Base-by-base conservation (phyloP, 2,329 filamentous ascomycete genomes). In the Colletotrichum ledebouriae region DNA sequence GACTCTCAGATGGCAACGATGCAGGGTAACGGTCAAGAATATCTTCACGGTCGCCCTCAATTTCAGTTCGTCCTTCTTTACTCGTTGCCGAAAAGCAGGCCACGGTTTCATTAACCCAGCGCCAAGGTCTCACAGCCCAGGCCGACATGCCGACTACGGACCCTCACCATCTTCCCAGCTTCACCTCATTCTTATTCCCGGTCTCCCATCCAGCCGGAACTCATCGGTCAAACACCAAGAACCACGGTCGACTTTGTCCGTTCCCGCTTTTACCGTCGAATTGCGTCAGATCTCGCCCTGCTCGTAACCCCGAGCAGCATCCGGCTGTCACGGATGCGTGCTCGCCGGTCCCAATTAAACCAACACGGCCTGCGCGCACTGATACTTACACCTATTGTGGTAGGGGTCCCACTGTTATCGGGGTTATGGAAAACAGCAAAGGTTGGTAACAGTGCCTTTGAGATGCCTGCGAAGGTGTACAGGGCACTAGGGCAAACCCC, bases 341-440 rank as follows among this genome's bases (percentile, higher is more conserved):
- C 34, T 41, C 37, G 34, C 22, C 33, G 61, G 49, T 59, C 55
- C 66, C 46, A 67, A 57, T 67, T 50, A 29, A 63, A 67, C 42
- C 25, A 29, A 47, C n/a, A 47, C 13, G 33, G 46, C 34, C 58
- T 42, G 46, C 33, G 50, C 49, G 29, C 63, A 66, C 42, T 29
- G 39, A 25, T 22, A 37, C 10, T 42, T 57, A 7, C n/a, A 17
- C 17, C 17, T 17, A 17, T 1, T 17, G 17, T 17, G 17, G 17
- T 17, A 17, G 17, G 17, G 17, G 17, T 2, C 17, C 17, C 17
- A 17, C 17, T 17, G 17, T 17, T 17, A 17, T 17, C 17, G 17
- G 2, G 17, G 17, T 17, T 17, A 17, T 17, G 17, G 17, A 17
- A 17, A 2, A 17, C 17, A 17, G 17, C 17, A 17, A 17, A 17